Percentiles rank a stretch among this genome's conserved stretches.
These are phyloP conservation scores for Zasmidium citrigriseum DNA, from an alignment of 2,329 filamentous ascomycete species.

Conservation along the genomic window DNA sequence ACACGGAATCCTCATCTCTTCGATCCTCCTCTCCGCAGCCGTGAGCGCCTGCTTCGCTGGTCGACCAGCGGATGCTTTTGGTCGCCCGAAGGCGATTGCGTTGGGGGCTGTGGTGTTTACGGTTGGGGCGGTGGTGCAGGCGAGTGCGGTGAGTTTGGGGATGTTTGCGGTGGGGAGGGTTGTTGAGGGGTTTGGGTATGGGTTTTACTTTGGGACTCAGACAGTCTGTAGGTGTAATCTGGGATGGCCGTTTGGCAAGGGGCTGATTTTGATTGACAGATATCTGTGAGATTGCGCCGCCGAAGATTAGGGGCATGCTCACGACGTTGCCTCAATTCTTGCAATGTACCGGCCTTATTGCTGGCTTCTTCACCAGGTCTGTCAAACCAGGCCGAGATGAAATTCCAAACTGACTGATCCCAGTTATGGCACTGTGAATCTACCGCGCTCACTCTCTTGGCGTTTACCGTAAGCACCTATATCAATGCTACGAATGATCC, in stretches of 20 bases:
- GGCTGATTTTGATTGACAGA: background rate
- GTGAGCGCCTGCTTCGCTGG: conserved; percentile 61
- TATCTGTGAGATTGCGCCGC: conserved; percentile 43
- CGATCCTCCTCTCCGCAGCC: conserved; percentile 58
- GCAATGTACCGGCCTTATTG: conserved; percentile 49
- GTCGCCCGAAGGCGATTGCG: conserved; percentile 21
- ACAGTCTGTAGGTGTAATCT: background rate
- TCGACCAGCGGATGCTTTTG: conserved; percentile 34
- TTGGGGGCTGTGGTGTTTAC: conserved; percentile 12
- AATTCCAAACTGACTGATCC: background rate
- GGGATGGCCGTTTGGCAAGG: background rate
- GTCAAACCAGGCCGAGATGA: too few species aligned
- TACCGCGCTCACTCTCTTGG: background rate
- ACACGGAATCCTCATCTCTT: conserved; percentile 58
- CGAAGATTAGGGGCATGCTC: conserved; percentile 44
- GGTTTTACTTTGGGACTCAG: conserved; percentile 52
- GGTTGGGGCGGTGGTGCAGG: conserved; percentile 28
- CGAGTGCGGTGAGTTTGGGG: conserved; percentile 25
- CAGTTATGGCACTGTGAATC: background rate
- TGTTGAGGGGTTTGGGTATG: conserved; percentile 31
- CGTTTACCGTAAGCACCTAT: background rate
- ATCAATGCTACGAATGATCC: background rate
- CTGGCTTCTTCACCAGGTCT: conserved; percentile 36
- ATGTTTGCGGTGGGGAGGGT: conserved; percentile 35
- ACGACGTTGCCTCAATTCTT: conserved; percentile 19